Evolutionary conservation across 495 filamentous ascomycete genomes (phyloP).

Genomic region (Tuber aestivum): DNA sequence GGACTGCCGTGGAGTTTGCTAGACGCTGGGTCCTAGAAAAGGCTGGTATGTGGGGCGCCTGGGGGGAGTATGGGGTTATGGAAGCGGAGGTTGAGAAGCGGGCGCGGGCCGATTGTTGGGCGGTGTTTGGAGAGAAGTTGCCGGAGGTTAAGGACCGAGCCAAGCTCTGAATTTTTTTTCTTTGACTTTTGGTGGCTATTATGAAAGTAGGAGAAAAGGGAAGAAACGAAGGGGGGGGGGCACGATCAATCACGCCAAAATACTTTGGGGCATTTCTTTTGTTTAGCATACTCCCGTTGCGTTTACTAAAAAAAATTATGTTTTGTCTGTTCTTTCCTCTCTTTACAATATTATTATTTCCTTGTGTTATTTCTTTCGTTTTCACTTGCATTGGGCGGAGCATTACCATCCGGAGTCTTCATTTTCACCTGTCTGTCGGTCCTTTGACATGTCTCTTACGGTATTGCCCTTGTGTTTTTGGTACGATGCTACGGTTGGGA

Average conservation of each 20-base stretch:
- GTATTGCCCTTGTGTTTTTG: neutral
- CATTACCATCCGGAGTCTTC: neutral
- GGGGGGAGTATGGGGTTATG: slow-evolving; percentile 24
- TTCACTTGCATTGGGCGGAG: neutral
- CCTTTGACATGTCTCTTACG: neutral
- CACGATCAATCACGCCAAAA: neutral
- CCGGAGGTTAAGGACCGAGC: slow-evolving; percentile 23
- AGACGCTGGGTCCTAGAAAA: slow-evolving; percentile 39
- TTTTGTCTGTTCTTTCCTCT: neutral
- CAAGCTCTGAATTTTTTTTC: slow-evolving; percentile 23
- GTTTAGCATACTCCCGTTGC: neutral
- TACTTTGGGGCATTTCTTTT: neutral
- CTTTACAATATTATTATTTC: neutral
- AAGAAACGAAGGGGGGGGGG: neutral
- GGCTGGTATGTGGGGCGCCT: slow-evolving; percentile 31
- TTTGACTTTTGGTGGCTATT: neutral
- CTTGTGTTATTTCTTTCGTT: neutral
- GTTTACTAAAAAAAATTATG: neutral
- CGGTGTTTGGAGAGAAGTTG: slow-evolving; percentile 38
- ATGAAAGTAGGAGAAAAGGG: neutral
- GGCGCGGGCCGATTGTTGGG: slow-evolving; percentile 30
- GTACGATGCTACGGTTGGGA: neutral
- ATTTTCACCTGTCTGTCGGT: neutral
- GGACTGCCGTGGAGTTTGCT: slow-evolving; percentile 32
- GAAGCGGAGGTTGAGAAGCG: slow-evolving; percentile 31